phyloP scores from a whole-genome alignment of 495 filamentous ascomycete species.

The Penicillium silybi region DNA sequence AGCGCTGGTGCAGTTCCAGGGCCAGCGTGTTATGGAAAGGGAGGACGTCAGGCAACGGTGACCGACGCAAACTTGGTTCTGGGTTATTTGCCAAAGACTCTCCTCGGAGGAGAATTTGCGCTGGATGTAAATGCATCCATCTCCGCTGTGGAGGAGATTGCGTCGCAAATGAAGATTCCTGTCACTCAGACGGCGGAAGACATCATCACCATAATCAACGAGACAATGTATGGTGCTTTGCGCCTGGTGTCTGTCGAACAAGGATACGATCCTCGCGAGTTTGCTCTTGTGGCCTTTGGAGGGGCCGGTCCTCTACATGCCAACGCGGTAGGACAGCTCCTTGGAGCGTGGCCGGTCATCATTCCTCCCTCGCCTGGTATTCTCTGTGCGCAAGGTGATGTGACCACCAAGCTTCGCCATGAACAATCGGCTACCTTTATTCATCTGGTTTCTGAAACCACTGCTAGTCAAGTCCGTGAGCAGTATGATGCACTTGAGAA shows the following conservation, averaged over 20 bases:
- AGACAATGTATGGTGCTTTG: conserved; percentile 50
- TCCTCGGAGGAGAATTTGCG: conserved; percentile 44
- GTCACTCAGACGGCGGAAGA: conserved; percentile 43
- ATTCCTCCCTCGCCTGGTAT: conserved; percentile 48
- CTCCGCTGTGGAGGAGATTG: conserved; percentile 36
- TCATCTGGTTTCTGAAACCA: conserved; percentile 27
- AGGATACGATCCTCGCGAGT: conserved; percentile 49
- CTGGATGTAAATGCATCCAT: conserved; percentile 38
- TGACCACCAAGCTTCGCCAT: conserved; percentile 44
- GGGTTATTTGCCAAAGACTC: conserved; percentile 43
- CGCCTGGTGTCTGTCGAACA: conserved; percentile 50
- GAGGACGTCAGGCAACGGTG: conserved; percentile 41
- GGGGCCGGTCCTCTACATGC: conserved; percentile 50
- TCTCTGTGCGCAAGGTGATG: conserved; percentile 48
- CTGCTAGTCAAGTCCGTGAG: conserved; percentile 17
- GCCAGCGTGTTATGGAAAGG: conserved; percentile 47
- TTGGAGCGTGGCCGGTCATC: conserved; percentile 49
- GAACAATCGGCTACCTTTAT: conserved; percentile 44
- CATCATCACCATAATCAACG: conserved; percentile 47
- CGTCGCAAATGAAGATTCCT: conserved; percentile 39
- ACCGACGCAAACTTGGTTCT: conserved; percentile 49
- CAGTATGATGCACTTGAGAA: conserved; percentile 24
- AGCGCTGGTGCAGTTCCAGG: conserved; percentile 46
- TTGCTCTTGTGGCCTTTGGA: conserved; percentile 50
- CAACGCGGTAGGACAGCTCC: conserved; percentile 44